These are phyloP conservation scores for Pseudogymnoascus sp. DNA, from an alignment of 2,329 filamentous ascomycete genomes.

Conservation along the genomic window DNA sequence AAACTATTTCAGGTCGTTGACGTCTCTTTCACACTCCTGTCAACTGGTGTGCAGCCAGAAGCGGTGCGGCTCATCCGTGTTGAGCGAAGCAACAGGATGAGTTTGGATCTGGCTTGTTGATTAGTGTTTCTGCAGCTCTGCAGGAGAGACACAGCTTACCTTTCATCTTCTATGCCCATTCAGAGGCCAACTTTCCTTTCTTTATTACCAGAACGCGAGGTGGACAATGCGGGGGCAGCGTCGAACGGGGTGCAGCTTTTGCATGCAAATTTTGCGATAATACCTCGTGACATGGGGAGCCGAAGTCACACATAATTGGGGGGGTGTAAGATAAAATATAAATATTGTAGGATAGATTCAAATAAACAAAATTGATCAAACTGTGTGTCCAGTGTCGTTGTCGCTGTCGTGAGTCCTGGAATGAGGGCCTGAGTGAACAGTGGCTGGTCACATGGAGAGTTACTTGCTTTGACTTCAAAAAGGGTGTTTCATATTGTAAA, in stretches of 20 bases:
- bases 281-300: not conserved
- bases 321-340: too few relatives aligned
- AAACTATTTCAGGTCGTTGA: not conserved
- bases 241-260: not conserved
- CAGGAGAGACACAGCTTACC: not conserved
- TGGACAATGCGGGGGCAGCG: not conserved
- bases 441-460: not conserved
- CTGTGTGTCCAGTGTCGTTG: not conserved
- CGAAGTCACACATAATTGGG: slow-evolving; percentile 2
- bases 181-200: too few relatives aligned
- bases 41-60: not conserved
- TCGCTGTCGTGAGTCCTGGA: not conserved
- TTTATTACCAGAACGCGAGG: not conserved
- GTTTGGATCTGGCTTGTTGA: slow-evolving; percentile 2
- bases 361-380: not conserved
- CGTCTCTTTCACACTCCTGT: not conserved
- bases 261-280: not conserved
- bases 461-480: not conserved
- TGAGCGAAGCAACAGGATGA: not conserved
- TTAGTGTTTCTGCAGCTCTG: not conserved
- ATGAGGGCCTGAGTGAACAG: not conserved
- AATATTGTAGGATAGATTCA: not conserved
- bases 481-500: not conserved
- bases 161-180: not conserved
- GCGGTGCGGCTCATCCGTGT: not conserved